Evolutionary conservation across 129 eudicot genomes (phyloP).

Genomic region (Cynara cardunculus): DNA sequence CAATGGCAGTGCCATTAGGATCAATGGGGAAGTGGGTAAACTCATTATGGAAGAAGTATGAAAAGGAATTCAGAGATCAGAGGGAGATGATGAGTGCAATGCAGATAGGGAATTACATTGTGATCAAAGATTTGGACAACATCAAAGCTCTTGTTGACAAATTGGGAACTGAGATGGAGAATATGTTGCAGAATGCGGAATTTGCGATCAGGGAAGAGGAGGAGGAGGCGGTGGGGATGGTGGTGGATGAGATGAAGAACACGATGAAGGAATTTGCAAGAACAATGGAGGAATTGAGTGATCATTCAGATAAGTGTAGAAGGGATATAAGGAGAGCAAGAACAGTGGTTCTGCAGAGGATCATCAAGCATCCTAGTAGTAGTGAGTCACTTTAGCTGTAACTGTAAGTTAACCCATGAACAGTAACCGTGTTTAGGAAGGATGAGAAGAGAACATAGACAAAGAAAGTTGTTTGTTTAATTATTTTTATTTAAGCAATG

Average conservation of each 20-base stretch:
- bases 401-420: not conserved
- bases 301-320: slow-evolving; percentile 48
- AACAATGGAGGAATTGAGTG: slow-evolving; percentile 51
- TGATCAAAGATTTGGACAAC: slow-evolving; percentile 54
- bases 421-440: not conserved
- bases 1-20: slow-evolving; percentile 61
- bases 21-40: slow-evolving; percentile 68
- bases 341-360: slow-evolving; percentile 50
- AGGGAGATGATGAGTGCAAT: slow-evolving; percentile 39
- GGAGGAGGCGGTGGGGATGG: slow-evolving; percentile 40
- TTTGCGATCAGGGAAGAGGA: slow-evolving; percentile 49
- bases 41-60: slow-evolving; percentile 55
- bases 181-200: slow-evolving; percentile 42
- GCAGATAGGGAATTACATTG: slow-evolving; percentile 49
- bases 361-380: slow-evolving; percentile 53
- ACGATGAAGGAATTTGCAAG: slow-evolving; percentile 32
- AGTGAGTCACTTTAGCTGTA: slow-evolving; percentile 19
- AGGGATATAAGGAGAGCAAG: slow-evolving; percentile 55
- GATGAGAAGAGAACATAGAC: not conserved
- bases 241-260: slow-evolving; percentile 58
- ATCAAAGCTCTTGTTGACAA: slow-evolving; percentile 45
- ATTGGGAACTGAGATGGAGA: slow-evolving; percentile 51
- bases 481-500: too few relatives aligned
- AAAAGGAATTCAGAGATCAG: slow-evolving; percentile 44
- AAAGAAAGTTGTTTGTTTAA: not conserved